phyloP scores from a whole-genome alignment of 2,329 filamentous ascomycete genomes.

The Boeremia lycopersici region DNA sequence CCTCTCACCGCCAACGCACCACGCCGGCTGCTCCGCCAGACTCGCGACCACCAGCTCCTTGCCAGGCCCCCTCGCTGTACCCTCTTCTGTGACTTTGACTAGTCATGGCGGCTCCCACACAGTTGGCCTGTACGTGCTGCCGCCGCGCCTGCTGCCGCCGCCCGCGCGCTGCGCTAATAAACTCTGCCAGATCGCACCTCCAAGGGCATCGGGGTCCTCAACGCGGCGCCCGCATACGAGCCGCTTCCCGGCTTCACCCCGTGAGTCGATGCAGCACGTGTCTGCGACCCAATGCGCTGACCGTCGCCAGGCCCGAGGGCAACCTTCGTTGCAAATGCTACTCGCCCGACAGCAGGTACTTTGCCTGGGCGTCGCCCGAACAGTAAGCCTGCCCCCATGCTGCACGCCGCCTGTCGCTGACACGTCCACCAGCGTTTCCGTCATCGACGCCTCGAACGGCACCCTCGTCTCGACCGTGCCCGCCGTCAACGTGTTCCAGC shows the following conservation, averaged over 20 bases:
- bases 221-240: conserved; percentile 88
- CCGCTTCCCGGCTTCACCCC: conserved; percentile 76
- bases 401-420: not conserved
- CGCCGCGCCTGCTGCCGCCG: not conserved
- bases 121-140: conserved; percentile 77
- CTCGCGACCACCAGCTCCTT: conserved; percentile 43
- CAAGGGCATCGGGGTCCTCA: conserved; percentile 93
- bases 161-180: conserved; percentile 17
- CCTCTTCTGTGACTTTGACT: conserved; percentile 78
- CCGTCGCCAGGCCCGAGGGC: conserved; percentile 74
- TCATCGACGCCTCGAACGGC: conserved; percentile 81
- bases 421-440: conserved; percentile 66
- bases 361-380: conserved; percentile 90
- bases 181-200: conserved; percentile 75
- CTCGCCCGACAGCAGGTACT: conserved; percentile 94
- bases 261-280: conserved; percentile 45
- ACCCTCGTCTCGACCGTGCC: conserved; percentile 75
- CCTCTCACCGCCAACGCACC: conserved; percentile 36
- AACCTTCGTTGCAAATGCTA: conserved; percentile 95
- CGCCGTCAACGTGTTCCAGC: conserved; percentile 85
- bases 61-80: conserved; percentile 32
- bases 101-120: conserved; percentile 92
- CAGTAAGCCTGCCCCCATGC: conserved; percentile 53
- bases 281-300: conserved; percentile 16
- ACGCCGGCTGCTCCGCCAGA: conserved; percentile 31